Base-by-base conservation (phyloP, 2,329 filamentous ascomycete species). In the Aspergillus sp. region DNA sequence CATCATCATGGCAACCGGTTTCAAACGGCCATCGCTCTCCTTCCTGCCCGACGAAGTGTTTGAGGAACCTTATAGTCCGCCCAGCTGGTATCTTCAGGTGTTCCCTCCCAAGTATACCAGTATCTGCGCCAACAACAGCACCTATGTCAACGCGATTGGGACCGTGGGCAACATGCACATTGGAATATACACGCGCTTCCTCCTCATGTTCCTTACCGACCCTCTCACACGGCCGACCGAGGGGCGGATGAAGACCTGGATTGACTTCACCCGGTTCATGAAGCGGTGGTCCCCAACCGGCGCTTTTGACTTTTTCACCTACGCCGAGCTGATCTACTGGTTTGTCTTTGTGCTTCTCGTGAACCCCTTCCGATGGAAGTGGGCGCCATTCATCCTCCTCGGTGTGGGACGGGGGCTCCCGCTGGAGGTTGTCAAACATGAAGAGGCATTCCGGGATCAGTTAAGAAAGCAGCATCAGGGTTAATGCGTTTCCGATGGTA, bases 301-400 rank as follows among this genome's bases (percentile, higher is more conserved):
- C 0, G 89, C 89, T 0, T 93, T 95, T 63, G 89, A 95, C 67
- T 95, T 95, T 75, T 94, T 95, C 68, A 95, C 91, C 0, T 95
- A 95, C 63, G 80, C 88, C 0, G 91, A 96, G 71, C 75, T 95
- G 47, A 66, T 94, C 4, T 95, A 89, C 78, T 95, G 90, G 91
- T 94, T 93, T 59, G 68, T 84, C 5, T 95, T 94, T 64, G 87
- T 87, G 52, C 84, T 93, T 40, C 75, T 81, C 4, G 81, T 94
- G 62, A 95, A 95, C 65, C 91, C 91, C 0, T 95, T 95, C 71
- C 77, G 90, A 7, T 95, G 90, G 89, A 95, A 95, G 76, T 95
- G 90, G 91, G 88, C 87, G 0, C 67, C 86, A 0, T 95, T 95
- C 66, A 89, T 95, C 14, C 86, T 95, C 62, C 88, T 88, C 54